Conservation (phyloP, 2,329 filamentous ascomycete genomes). For the Colletotrichum sp. region DNA sequence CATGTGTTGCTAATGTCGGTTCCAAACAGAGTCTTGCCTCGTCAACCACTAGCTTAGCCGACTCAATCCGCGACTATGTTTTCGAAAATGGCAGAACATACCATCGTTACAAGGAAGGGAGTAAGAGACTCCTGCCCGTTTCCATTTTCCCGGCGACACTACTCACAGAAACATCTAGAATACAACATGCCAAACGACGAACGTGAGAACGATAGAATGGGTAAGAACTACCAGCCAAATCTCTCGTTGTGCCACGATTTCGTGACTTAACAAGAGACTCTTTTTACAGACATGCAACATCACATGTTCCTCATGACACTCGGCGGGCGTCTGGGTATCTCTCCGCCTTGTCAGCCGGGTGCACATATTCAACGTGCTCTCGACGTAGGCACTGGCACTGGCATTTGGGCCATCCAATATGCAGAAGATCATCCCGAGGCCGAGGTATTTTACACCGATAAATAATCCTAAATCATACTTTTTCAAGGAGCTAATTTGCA, state of each 20-base stretch:
- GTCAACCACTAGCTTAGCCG: neutral
- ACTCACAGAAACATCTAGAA: neutral
- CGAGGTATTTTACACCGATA: neutral
- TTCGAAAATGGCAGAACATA: neutral
- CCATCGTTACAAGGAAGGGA: neutral
- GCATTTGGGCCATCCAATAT: neutral
- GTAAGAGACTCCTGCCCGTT: neutral
- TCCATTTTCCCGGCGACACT: neutral
- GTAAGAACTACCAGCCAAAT: neutral
- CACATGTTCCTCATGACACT: neutral
- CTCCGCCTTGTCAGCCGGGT: neutral
- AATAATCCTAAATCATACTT: rapidly evolving
- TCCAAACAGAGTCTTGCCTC: neutral
- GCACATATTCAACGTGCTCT: neutral
- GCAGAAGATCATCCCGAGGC: neutral
- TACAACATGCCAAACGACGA: neutral
- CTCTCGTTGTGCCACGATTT: neutral
- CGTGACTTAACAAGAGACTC: rapidly evolving
- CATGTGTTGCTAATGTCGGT: neutral
- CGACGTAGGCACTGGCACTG: neutral
- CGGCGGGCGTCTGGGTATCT: neutral
- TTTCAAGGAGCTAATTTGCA: neutral
- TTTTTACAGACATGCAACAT: neutral
- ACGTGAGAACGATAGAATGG: neutral
- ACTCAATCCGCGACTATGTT: neutral